Base-by-base conservation (phyloP, 1,284 basidiomycete species). In the Malassezia restricta region DNA sequence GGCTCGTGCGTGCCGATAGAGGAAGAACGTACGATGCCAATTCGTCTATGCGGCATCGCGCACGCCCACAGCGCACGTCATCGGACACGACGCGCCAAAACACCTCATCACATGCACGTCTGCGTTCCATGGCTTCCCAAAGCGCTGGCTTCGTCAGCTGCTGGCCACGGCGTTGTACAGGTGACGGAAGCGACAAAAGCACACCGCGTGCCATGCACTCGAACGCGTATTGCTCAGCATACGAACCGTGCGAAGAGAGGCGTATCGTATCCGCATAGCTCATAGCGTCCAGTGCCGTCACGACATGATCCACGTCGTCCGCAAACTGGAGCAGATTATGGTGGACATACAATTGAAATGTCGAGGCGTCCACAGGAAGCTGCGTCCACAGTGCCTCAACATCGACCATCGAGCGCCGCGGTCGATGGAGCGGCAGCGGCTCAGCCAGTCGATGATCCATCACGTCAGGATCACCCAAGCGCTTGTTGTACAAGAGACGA, bases 401-500 rank as follows among this genome's bases (percentile, higher is more conserved):
- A 14, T 56, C 38, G 14, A 56, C 49, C n/a, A 47, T 33, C 8
- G 43, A 43, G 4, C 27, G 17, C 30, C 43, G 43, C 6, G 4
- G 27, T 30, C 15, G 8, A 2, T 20, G 11, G 3, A 24, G 47
- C 40, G 40, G 49, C 11, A 38, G 38, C 5, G 6, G 32, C 12
- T 1, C 41, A 35, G 5, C 33, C 33, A 5, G 11, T 15, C 15
- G 11, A 35, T 11, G 11, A 15, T 35, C 33, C 27, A 9, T 20
- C 8, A 43, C 20, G 15, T 47, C 39, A 4, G 52, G 47, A 29
- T 41, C 8, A 5, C n/a, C 75, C 81, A 54, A 53, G 87, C 92
- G 81, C 75, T 96, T 99, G 74, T 94, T 96, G 74, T 92, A 98
- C 45, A 98, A 74, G 2, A 96, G 80, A 75, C 87, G 92, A 6